Percentiles rank a stretch among this genome's conserved stretches.
These are phyloP conservation scores for Cyberlindnera nakhonratchasimensis DNA, from an alignment of 805 yeast species.

Conservation along the genomic window DNA sequence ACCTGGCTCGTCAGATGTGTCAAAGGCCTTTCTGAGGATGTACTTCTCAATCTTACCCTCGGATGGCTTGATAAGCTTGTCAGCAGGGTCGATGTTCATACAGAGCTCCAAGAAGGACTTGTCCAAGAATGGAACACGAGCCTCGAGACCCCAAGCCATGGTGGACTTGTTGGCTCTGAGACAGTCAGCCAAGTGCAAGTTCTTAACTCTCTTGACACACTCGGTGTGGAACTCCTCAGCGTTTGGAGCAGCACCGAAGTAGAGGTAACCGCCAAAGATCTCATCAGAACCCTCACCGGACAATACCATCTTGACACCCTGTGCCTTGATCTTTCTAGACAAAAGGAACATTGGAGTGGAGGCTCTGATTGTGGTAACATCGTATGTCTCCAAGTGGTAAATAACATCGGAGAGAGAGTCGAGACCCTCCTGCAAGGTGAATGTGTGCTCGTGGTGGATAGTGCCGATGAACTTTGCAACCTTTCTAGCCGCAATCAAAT, in stretches of 20 bases:
- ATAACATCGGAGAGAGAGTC: slow-evolving; percentile 95
- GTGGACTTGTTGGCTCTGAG: slow-evolving; percentile 98
- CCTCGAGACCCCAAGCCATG: slow-evolving; percentile 99
- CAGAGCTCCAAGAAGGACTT: slow-evolving; percentile 85
- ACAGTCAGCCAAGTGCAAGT: slow-evolving; percentile 96
- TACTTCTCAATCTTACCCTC: slow-evolving; percentile 89
- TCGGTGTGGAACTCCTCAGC: slow-evolving; percentile 93
- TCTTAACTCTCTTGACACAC: slow-evolving; percentile 93
- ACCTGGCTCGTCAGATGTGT: slow-evolving; percentile 77
- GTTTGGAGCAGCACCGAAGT: slow-evolving; percentile 95
- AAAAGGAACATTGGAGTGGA: slow-evolving; percentile 98
- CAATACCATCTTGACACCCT: slow-evolving; percentile 98
- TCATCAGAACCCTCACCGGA: slow-evolving; percentile 99
- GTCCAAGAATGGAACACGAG: slow-evolving; percentile 98
- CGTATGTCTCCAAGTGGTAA: slow-evolving; percentile 93
- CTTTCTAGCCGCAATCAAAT: slow-evolving; percentile 90
- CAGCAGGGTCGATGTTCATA: slow-evolving; percentile 93
- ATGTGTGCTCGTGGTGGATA: slow-evolving; percentile 95
- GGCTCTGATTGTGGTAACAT: slow-evolving; percentile 98
- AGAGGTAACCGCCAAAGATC: slow-evolving; percentile 96
- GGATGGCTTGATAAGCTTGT: slow-evolving; percentile 73
- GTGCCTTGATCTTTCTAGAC: slow-evolving; percentile 96
- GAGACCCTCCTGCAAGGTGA: slow-evolving; percentile 94
- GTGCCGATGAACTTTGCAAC: slow-evolving; percentile 97
- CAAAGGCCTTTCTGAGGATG: slow-evolving; percentile 96